Evolutionary conservation across 2,329 filamentous ascomycete species (phyloP).

Genomic region (Pestalotiopsis sp.): DNA sequence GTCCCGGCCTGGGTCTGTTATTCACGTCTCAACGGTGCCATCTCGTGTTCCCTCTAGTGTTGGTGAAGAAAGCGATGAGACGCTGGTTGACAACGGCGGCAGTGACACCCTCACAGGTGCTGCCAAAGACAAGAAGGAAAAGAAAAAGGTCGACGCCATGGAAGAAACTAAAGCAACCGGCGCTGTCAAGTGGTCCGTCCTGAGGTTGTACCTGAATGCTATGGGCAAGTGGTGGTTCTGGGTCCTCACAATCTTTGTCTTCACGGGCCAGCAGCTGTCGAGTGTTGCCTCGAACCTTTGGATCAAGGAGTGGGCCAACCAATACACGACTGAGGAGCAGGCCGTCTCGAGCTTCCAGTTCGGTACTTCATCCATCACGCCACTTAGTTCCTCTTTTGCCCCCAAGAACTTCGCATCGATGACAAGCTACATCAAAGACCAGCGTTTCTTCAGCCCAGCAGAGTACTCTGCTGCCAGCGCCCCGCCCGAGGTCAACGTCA

Average conservation of each 20-base stretch:
- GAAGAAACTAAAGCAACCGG: conserved; percentile 81
- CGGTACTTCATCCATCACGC: conserved; percentile 35
- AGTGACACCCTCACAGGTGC: conserved; percentile 48
- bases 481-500: conserved; percentile 66
- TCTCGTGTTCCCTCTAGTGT: conserved; percentile 78
- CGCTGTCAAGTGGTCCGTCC: conserved; percentile 83
- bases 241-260: conserved; percentile 72
- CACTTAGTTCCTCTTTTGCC: conserved; percentile 34
- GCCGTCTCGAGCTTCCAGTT: conserved; percentile 34
- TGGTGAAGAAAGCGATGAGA: conserved; percentile 60
- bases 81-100: conserved; percentile 53
- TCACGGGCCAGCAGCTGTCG: conserved; percentile 79
- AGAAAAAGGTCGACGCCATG: conserved; percentile 54
- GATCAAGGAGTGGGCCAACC: conserved; percentile 94
- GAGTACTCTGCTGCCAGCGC: conserved; percentile 34
- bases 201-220: conserved; percentile 78
- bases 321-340: conserved; percentile 62
- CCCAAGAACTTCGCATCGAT: conserved; percentile 41
- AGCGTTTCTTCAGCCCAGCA: conserved; percentile 32
- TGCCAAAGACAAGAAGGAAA: conserved; percentile 45
- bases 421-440: conserved; percentile 34
- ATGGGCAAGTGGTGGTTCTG: conserved; percentile 99
- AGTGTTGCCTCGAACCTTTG: conserved; percentile 89
- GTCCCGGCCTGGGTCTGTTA: conserved; percentile 67
- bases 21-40: conserved; percentile 66